Evolutionary conservation across 805 yeast genomes (phyloP).

Genomic region (Metschnikowia aberdeeniae): DNA sequence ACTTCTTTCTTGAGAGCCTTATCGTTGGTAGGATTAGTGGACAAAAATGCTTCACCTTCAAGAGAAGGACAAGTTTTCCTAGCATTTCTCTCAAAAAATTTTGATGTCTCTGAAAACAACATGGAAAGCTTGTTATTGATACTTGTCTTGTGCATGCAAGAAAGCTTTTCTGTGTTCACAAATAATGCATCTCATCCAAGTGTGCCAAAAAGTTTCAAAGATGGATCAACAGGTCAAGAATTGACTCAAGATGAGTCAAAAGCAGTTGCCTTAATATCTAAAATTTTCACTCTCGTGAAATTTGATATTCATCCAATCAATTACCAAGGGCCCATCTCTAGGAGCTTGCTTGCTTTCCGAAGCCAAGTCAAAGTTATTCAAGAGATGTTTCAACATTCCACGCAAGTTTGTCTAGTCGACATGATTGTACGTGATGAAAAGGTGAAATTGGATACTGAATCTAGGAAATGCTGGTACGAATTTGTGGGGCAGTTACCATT

Average conservation of each 20-base stretch:
- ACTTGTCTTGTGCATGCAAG: constrained; percentile 39
- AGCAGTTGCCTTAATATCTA: constrained; percentile 30
- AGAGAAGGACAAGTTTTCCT: constrained; percentile 49
- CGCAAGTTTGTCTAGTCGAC: constrained; percentile 50
- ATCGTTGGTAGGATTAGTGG: constrained; percentile 47
- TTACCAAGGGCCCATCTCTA: constrained; percentile 65
- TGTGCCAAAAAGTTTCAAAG: constrained; percentile 32
- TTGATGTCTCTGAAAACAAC: constrained; percentile 15
- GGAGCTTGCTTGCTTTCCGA: constrained; percentile 61
- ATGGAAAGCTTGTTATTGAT: constrained; percentile 45
- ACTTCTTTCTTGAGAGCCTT: constrained; percentile 41
- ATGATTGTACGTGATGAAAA: constrained; percentile 43
- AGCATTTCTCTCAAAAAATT: constrained; percentile 21
- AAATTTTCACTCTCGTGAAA: constrained; percentile 34
- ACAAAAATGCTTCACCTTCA: constrained; percentile 19
- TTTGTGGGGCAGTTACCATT: constrained; percentile 62
- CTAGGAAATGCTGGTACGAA: constrained; percentile 54
- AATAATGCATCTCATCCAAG: constrained; percentile 29
- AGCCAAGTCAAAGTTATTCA: constrained; percentile 56
- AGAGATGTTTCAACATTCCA: constrained; percentile 47
- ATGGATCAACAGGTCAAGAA: constrained; percentile 11
- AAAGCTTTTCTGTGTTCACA: constrained; percentile 39
- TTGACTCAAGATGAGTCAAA: constrained; percentile 41
- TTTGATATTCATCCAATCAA: constrained; percentile 40
- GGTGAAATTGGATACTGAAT: constrained; percentile 42